Percentiles rank a stretch among this genome's conserved stretches.
These are phyloP conservation scores for Talinum fruticosum DNA, from an alignment of 148 eudicot species.

Conservation along the genomic window DNA sequence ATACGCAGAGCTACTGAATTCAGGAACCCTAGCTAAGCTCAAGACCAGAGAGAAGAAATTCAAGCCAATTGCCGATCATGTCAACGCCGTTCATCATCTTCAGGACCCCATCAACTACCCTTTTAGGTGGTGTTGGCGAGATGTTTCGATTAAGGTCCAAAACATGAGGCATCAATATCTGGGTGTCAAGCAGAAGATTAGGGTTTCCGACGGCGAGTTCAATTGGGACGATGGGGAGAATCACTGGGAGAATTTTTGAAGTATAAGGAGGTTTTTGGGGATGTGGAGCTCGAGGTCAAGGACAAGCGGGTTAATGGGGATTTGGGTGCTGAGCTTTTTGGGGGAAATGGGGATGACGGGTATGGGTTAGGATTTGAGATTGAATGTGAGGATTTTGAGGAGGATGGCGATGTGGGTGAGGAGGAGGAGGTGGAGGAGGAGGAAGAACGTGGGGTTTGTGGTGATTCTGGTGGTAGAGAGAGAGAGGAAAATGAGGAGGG, in stretches of 20 bases:
- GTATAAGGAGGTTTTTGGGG: constrained; percentile 88
- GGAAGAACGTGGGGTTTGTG: constrained; percentile 25
- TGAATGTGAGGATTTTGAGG: constrained; percentile 47
- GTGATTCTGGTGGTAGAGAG: constrained; percentile 26
- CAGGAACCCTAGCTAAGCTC: constrained; percentile 65
- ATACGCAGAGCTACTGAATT: constrained; percentile 51
- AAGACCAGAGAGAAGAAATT: constrained; percentile 87
- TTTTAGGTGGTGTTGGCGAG: constrained; percentile 89
- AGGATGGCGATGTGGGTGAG: constrained; percentile 27
- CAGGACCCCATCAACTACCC: constrained; percentile 60
- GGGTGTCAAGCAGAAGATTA: constrained; percentile 82
- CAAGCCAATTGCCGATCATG: constrained; percentile 86
- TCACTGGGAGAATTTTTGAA: constrained; percentile 80
- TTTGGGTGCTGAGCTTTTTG: constrained; percentile 27
- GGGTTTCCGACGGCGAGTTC: constrained; percentile 44
- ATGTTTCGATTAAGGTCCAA: constrained; percentile 85
- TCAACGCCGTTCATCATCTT: constrained; percentile 63
- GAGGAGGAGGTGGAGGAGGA: constrained; percentile 34
- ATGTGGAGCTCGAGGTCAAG: constrained; percentile 58
- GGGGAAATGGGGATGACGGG: constrained; percentile 37
- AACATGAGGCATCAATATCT: constrained; percentile 94
- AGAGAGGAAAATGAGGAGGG: constrained; percentile 32
- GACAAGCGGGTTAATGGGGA: constrained; percentile 30
- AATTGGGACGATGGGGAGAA: constrained; percentile 75
- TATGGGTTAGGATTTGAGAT: constrained; percentile 39